These are phyloP conservation scores for Lactarius trivialis DNA, from an alignment of 768 basidiomycete species.

Conservation along the genomic window DNA sequence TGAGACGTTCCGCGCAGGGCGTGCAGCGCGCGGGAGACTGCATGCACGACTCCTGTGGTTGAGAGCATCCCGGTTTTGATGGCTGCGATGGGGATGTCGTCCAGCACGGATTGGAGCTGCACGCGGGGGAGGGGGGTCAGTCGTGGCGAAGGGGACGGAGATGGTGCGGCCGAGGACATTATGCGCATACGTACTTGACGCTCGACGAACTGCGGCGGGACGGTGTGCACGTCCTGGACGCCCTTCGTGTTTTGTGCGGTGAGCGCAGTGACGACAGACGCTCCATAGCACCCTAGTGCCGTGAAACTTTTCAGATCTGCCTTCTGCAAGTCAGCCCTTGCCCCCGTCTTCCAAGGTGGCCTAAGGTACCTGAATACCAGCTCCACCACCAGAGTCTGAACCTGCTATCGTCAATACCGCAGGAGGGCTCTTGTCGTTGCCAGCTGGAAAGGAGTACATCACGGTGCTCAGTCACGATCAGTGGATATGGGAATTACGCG, in stretches of 20 bases:
- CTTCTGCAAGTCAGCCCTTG: conserved; percentile 31
- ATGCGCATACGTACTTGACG: conserved; percentile 52
- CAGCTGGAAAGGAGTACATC: neutral
- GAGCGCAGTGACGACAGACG: conserved; percentile 76
- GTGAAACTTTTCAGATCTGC: conserved; percentile 86
- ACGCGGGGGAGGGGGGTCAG: no score
- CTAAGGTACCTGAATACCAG: conserved; percentile 75
- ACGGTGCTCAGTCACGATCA: neutral
- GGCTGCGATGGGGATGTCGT: conserved; percentile 62
- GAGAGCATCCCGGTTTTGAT: conserved; percentile 92
- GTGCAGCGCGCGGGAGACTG: conserved; percentile 47
- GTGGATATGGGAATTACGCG: neutral
- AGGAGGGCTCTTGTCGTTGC: conserved; percentile 4
- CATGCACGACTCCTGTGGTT: conserved; percentile 45
- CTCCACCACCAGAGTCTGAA: conserved; percentile 78
- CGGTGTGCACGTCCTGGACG: conserved; percentile 65
- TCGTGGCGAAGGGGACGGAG: no score
- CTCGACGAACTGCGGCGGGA: conserved; percentile 62
- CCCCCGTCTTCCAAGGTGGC: neutral
- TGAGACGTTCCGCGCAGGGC: conserved; percentile 28
- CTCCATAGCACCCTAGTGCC: conserved; percentile 70
- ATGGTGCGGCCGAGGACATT: no score
- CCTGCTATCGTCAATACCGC: conserved; percentile 69
- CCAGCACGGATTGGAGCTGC: conserved; percentile 63
- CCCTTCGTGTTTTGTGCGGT: conserved; percentile 88